Base-by-base conservation (phyloP, 306 rosid species). In the Cotoneaster glaucophyllus region DNA sequence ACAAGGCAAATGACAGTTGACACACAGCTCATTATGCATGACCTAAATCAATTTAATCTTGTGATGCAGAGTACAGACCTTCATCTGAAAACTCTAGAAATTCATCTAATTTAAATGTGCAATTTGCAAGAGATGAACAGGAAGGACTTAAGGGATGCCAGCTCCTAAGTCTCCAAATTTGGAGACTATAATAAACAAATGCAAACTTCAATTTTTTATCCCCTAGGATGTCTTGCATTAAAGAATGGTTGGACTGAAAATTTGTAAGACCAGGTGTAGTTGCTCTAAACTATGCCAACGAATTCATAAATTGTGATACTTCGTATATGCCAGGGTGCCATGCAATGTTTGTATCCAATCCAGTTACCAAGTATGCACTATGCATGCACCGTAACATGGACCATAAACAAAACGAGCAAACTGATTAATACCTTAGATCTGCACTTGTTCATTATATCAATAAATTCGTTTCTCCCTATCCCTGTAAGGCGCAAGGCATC, bases 391-490 rank as follows among this genome's bases (percentile, higher is more conserved):
- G 45, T 21, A 21, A 65, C 64, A 12, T 28, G 45, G 14, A 50
- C 58, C 79, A 63, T 73, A 53, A 71, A 43, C 17, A 25, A 50
- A 34, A 68, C n/a, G 67, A 64, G 64, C 12, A 82, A 79, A 63
- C 74, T 34, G 44, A 75, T 77, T 45, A 69, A 67, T 86, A 93
- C 98, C 98, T 93, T 93, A 74, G 97, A 93, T 88, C 93, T 90
- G 85, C 98, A 93, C 83, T 91, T 93, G 82, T 93, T 93, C 98
- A 93, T 93, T 78, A 91, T 89, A 86, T 93, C 98, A 84, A 93
- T 93, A 86, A 93, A 93, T 78, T 93, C 98, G 71, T 93, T 91
- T 84, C 98, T 91, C 79, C 97, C 97, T 19, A 93, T 88, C 73
- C 98, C 98, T 53, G 96, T 93, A 71, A 93, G 88, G 69, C 97